phyloP scores from a whole-genome alignment of 192 early-diverging fungal species.

The Geranomyces michiganensis region DNA sequence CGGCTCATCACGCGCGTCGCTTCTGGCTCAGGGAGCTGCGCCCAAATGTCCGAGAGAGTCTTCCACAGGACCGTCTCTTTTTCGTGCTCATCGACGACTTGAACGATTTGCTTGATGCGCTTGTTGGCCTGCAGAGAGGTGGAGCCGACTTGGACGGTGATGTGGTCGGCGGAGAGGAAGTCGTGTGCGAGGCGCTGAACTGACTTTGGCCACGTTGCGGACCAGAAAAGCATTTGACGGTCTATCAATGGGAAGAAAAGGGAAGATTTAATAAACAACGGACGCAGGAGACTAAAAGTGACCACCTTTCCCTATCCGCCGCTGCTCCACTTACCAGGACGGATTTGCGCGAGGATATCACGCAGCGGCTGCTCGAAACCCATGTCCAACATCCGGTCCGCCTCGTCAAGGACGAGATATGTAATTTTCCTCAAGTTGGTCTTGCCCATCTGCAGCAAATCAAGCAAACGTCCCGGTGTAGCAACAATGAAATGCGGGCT shows the following conservation, averaged over 20 bases:
- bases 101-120: slow-evolving; percentile 84
- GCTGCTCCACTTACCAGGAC: slow-evolving; percentile 43
- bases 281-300: neutral
- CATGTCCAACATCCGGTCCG: slow-evolving; percentile 94
- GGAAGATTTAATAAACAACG: neutral
- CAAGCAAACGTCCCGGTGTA: slow-evolving; percentile 93
- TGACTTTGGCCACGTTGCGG: slow-evolving; percentile 91
- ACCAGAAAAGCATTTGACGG: slow-evolving; percentile 93
- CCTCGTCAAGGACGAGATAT: slow-evolving; percentile 95
- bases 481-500: slow-evolving; percentile 79
- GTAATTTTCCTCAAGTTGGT: slow-evolving; percentile 86
- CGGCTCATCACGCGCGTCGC: slow-evolving; percentile 41
- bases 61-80: slow-evolving; percentile 81
- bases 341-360: slow-evolving; percentile 77
- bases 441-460: slow-evolving; percentile 81
- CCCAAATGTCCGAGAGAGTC: slow-evolving; percentile 45
- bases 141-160: slow-evolving; percentile 86
- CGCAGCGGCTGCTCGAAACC: slow-evolving; percentile 91
- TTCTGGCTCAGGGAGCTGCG: slow-evolving; percentile 43
- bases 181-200: slow-evolving; percentile 86
- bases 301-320: neutral
- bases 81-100: slow-evolving; percentile 74
- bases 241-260: slow-evolving; percentile 44
- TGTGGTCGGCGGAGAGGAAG: slow-evolving; percentile 76
- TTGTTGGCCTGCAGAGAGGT: slow-evolving; percentile 83